phyloP scores from a whole-genome alignment of 306 rosid species.

The Vicia faba region DNA sequence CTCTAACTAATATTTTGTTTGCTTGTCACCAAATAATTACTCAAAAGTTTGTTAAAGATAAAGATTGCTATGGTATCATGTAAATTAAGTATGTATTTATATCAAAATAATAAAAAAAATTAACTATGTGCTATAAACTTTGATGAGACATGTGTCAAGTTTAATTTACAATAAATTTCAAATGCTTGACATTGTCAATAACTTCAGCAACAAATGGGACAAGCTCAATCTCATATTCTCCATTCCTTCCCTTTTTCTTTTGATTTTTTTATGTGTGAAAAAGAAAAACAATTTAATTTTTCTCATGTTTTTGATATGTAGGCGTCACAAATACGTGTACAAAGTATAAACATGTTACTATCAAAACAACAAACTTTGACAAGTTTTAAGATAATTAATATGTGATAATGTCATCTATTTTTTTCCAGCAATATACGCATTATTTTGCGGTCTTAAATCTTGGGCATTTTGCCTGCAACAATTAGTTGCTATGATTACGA shows the following conservation, averaged over 20 bases:
- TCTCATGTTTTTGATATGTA: neutral
- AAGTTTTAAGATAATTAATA: constrained; percentile 6
- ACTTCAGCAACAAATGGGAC: constrained; percentile 35
- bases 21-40: too few species aligned
- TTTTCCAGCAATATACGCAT: constrained; percentile 39
- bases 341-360: constrained; percentile 34
- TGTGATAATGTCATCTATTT: neutral
- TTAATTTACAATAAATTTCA: constrained; percentile 23
- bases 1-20: too few species aligned
- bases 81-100: too few species aligned
- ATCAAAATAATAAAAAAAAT: too few species aligned
- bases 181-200: constrained; percentile 9
- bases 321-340: neutral
- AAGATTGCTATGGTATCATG: too few species aligned
- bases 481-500: constrained; percentile 36
- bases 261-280: neutral
- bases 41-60: too few species aligned
- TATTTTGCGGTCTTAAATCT: constrained; percentile 37
- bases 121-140: too few species aligned
- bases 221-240: constrained; percentile 11
- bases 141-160: neutral
- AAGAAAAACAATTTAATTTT: neutral
- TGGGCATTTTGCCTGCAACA: constrained; percentile 15
- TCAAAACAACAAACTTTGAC: constrained; percentile 42
- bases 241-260: neutral